Evolutionary conservation across 306 rosid species (phyloP), one percentile per base, ranked within the genome.

Genomic region (Inga oerstediana): DNA sequence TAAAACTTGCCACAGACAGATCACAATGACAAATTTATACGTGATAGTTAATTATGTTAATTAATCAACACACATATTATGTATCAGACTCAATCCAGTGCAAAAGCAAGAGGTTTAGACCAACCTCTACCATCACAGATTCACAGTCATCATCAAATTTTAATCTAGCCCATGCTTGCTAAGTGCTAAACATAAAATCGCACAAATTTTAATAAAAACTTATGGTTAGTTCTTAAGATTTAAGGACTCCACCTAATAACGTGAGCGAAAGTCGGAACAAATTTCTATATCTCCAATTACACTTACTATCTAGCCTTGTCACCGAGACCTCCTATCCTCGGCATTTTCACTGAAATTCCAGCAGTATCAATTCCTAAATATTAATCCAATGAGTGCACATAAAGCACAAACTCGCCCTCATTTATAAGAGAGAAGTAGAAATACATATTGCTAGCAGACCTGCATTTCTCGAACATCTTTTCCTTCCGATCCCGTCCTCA

Each of bases 401-500:
- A 54, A 82, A 80, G 76, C 30, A 12, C 80, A 78, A 82, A 83
- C 91, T 88, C 90, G 92, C 93, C 95, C 87, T 80, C 86, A 12
- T 61, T 83, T 87, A 87, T 79, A 17, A 78, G 61, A 83, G 39
- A 65, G 82, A 78, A 81, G 82, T 62, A 81, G 80, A 88, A 88
- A 70, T 49, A 24, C 65, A 81, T 78, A 90, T 82, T 74, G 83
- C 86, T 72, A 86, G 81, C 85, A 81, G 89, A 94, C 98, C 98
- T 94, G 99, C 97, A 94, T 77, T 62, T 84, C 89, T 80, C 80
- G 97, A 75, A 94, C 97, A n/a, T 88, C 90, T 76, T 80, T 92
- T 54, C 98, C 99, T 90, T 95, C 98, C 2, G 95, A 90, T 32
- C 98, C 97, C 27, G 10, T 84, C 83, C 94, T 89, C 87, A 93